A percentile compares a stretch with the other conserved stretches of the same genome.
phyloP scores from a whole-genome alignment of 2,329 filamentous ascomycete species.

The Trichophyton rubrum region DNA sequence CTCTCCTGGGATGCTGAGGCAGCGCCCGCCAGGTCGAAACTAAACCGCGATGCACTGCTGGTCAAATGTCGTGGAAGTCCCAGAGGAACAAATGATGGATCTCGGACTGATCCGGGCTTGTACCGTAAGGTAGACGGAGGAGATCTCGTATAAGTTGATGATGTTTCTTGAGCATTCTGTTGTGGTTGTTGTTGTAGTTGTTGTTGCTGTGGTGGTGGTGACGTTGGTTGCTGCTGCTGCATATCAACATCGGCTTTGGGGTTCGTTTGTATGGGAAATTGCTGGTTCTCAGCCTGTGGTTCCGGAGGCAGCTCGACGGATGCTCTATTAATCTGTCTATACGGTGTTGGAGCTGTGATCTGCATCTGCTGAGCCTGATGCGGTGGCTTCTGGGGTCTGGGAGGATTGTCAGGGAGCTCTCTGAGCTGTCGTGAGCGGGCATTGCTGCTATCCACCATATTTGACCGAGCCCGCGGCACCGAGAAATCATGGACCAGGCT shows the following conservation, averaged over 20 bases:
- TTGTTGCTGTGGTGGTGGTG: background rate
- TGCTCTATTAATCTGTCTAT: background rate
- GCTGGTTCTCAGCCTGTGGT: background rate
- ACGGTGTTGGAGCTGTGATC: background rate
- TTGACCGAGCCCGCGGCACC: slow-evolving; percentile 39
- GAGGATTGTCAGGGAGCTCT: background rate
- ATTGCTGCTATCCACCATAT: background rate
- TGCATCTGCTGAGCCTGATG: background rate
- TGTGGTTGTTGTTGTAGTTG: background rate
- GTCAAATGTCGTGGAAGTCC: slow-evolving; percentile 36
- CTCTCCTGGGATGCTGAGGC: slow-evolving; percentile 50
- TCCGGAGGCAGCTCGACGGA: background rate
- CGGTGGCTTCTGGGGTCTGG: background rate
- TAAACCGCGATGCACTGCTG: slow-evolving; percentile 52
- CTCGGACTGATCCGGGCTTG: slow-evolving; percentile 7
- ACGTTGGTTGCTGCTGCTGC: background rate
- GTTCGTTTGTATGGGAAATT: background rate
- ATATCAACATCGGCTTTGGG: background rate
- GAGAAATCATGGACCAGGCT: slow-evolving; percentile 55
- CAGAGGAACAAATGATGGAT: slow-evolving; percentile 18
- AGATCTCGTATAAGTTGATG: background rate
- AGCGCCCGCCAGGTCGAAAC: slow-evolving; percentile 49
- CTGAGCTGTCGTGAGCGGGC: slow-evolving; percentile 22
- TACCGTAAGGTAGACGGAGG: slow-evolving; percentile 3
- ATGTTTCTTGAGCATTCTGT: background rate